These are phyloP conservation scores for Fusarium anguioides DNA, from an alignment of 2,329 filamentous ascomycete species.

Conservation along the genomic window DNA sequence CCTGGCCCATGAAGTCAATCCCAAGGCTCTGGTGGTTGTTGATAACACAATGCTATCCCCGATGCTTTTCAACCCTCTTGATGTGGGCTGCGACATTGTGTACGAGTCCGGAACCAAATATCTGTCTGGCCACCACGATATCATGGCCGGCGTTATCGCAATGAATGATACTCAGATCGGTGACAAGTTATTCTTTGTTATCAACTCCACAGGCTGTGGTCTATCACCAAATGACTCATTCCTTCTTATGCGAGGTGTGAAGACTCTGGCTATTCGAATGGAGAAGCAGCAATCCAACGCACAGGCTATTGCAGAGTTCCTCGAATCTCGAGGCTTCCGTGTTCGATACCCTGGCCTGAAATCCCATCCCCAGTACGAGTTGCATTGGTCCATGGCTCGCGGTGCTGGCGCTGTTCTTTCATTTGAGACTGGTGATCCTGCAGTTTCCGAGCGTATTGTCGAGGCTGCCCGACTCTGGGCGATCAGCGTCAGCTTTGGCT, in stretches of 20 bases:
- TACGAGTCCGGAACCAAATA: slow-evolving; percentile 99
- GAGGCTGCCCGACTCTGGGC: slow-evolving; percentile 92
- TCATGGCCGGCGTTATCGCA: slow-evolving; percentile 98
- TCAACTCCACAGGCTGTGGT: slow-evolving; percentile 95
- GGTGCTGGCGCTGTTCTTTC: slow-evolving; percentile 94
- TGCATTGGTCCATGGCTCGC: slow-evolving; percentile 95
- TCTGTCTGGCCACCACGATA: slow-evolving; percentile 95
- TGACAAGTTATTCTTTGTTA: slow-evolving; percentile 94
- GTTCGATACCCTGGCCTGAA: slow-evolving; percentile 95
- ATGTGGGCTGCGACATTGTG: slow-evolving; percentile 93
- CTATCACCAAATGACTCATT: slow-evolving; percentile 96
- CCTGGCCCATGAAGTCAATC: slow-evolving; percentile 80
- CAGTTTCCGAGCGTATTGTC: slow-evolving; percentile 89
- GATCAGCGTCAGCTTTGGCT: slow-evolving; percentile 97
- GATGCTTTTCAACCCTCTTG: slow-evolving; percentile 91
- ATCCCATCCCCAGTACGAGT: slow-evolving; percentile 94
- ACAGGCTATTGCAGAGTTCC: slow-evolving; percentile 88
- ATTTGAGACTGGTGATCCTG: slow-evolving; percentile 92
- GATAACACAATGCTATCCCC: slow-evolving; percentile 99
- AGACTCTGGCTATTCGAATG: slow-evolving; percentile 97
- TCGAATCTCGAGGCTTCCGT: slow-evolving; percentile 90
- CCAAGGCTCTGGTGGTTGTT: slow-evolving; percentile 84
- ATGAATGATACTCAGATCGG: slow-evolving; percentile 84
- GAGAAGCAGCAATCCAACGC: slow-evolving; percentile 97
- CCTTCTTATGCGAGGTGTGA: slow-evolving; percentile 93